Evolutionary conservation across 2,329 filamentous ascomycete genomes (phyloP), one percentile per base, ranked within the genome.

Genomic region (Monilinia vaccinii-corymbosi): DNA sequence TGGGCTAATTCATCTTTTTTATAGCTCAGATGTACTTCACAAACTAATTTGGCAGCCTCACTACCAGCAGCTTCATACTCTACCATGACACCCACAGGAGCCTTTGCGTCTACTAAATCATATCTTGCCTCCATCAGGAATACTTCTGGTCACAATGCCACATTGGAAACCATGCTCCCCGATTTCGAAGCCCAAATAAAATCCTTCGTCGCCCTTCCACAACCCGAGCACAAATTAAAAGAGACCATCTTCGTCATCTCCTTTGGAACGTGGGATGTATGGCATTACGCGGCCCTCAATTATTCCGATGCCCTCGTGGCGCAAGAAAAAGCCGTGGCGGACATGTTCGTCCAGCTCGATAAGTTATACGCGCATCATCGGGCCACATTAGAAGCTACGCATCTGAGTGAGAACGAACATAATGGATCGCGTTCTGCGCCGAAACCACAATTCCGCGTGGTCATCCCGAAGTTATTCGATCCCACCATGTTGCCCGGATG

Each of bases 401-500:
- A 58, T 48, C 1, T 51, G 2, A 10, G 58, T 11, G 25, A 25
- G 6, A 31, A 21, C 5, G 18, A 46, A 18, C 23, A 34, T 14
- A 50, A 48, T 18, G 28, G 49, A 36, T 45, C 47, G 4, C 25
- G 38, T n/a, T 28, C 25, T 14, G 36, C 36, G 13, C 6, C 56
- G 0, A 53, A 59, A 16, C 61, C 57, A 21, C 66, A 70, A 1
- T 84, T 85, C 63, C 75, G 76, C 1, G 69, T 84, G 23, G 65
- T 84, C 11, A 71, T 84, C 14, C 80, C 82, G 0, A 72, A 74
- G 44, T 68, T 82, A 2, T 75, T 82, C 56, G 82, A 84, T 65
- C 75, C 81, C 3, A 79, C 80, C 0, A 68, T 84, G 1, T 72
- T 78, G 0, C 81, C 82, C 0, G 81, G 78, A 1, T 85, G 81